Base-by-base conservation (phyloP, 2,329 filamentous ascomycete species). In the Albophoma yamanashiensis region DNA sequence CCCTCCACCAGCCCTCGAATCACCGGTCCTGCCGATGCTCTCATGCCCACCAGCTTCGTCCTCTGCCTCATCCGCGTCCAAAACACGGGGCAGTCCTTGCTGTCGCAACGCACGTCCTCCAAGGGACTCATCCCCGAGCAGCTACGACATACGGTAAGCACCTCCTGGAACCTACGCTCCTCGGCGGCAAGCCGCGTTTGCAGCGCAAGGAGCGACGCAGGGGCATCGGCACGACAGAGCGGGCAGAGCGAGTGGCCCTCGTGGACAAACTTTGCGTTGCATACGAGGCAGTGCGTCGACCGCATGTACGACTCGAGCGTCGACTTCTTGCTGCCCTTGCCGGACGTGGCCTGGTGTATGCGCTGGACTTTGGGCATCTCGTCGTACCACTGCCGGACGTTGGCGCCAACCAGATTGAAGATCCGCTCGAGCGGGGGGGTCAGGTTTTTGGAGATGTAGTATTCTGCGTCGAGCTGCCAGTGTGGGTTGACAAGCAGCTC, bases 231-330 rank as follows among this genome's bases (percentile, higher is more conserved):
- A 12, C 78, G 72, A 70, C 90, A 93, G 14, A 71, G 64, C 1
- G 68, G 67, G 71, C 89, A 92, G 6, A 92, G 74, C 0, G 74
- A 71, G 0, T 69, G 68, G 27, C 66, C 69, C 56, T 73, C 68
- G 45, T 65, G 62, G 0, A 62, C 57, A 42, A 69, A 72, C 47
- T 67, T 71, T 36, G 62, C 60, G 66, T 57, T 67, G 72, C 94
- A 99, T 20, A 93, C 82, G 6, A 93, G 74, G 70, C 94, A 99
- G 2, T 86, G 83, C 0, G 87, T 88, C 0, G 86, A 86, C 64
- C 84, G 88, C 86, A 97, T 88, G 74, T 97, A 99, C n/a, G 85
- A 89, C 69, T 97, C 94, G n/a, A 99, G 81, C 0, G 92, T 97
- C 71, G 84, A 89, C 69, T 82, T 87, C 66, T 75, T 75, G 67